Conservation (phyloP, 1,139 yeast genomes). For the Chernovozyma sophiae-reginae region DNA sequence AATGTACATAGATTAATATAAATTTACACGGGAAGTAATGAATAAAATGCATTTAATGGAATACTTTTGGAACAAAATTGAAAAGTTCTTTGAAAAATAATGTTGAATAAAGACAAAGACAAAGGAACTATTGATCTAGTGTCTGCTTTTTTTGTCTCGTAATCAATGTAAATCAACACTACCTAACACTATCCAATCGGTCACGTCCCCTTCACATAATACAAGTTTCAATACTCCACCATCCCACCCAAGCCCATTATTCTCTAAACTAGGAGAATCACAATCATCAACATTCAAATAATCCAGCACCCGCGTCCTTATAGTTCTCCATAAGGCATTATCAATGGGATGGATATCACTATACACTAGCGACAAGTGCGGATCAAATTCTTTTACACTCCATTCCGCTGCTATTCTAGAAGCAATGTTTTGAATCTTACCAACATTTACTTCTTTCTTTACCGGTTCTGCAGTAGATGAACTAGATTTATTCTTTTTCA, state of each 20-base stretch:
- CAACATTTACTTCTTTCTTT: conserved; percentile 6
- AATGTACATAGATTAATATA: no score
- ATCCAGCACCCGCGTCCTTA: conserved; percentile 67
- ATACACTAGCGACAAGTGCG: conserved; percentile 72
- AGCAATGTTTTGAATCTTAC: conserved; percentile 24
- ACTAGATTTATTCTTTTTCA: conserved; percentile 17
- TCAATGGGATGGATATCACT: conserved; percentile 65
- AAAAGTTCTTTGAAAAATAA: no score
- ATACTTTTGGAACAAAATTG: no score
- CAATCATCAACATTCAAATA: conserved; percentile 52
- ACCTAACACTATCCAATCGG: conserved; percentile 69
- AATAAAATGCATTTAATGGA: no score
- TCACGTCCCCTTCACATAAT: conserved; percentile 70
- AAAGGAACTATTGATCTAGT: no score
- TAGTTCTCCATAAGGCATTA: conserved; percentile 63
- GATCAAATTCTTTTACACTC: conserved; percentile 58
- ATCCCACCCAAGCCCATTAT: conserved; percentile 50
- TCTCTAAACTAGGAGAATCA: conserved; percentile 32
- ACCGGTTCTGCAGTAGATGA: conserved; percentile 4
- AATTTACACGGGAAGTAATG: no score
- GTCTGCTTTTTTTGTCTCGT: no score
- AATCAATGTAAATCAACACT: conserved; percentile 41
- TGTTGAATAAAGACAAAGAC: no score
- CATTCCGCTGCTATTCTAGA: conserved; percentile 46
- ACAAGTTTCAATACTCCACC: conserved; percentile 70